These are phyloP conservation scores for Tolypocladium amazonense DNA, from an alignment of 2,329 filamentous ascomycete species.

Conservation along the genomic window DNA sequence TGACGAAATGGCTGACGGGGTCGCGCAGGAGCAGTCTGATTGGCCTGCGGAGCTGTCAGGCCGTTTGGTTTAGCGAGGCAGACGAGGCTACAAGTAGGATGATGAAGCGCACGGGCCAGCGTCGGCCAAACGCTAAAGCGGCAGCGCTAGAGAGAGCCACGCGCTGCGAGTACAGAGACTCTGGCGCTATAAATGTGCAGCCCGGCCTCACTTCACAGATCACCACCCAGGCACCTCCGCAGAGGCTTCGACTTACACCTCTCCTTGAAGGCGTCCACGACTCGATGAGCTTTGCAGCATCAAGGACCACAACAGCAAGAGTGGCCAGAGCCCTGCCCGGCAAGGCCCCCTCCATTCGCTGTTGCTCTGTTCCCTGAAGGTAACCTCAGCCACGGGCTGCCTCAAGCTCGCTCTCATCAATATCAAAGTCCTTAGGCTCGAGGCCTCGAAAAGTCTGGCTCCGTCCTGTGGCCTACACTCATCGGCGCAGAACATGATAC, in stretches of 20 bases:
- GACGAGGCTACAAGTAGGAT: too few species aligned
- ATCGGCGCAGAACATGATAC: not conserved
- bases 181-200: not conserved
- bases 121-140: not conserved
- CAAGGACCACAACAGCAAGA: not conserved
- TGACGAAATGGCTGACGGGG: not conserved
- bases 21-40: not conserved
- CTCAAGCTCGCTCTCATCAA: not conserved
- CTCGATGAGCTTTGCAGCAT: not conserved
- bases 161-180: not conserved
- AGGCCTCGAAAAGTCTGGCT: not conserved
- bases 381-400: too few species aligned
- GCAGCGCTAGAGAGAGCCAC: not conserved
- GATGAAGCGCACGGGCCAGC: not conserved
- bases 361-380: not conserved
- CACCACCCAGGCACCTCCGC: not conserved
- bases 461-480: not conserved
- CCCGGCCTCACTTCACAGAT: not conserved
- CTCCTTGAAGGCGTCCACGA: not conserved
- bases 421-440: not conserved
- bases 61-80: not conserved
- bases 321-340: not conserved
- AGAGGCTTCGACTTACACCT: not conserved
- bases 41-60: not conserved
- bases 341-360: not conserved